phyloP scores from a whole-genome alignment of 129 eudicot genomes.

The Logfia minima region DNA sequence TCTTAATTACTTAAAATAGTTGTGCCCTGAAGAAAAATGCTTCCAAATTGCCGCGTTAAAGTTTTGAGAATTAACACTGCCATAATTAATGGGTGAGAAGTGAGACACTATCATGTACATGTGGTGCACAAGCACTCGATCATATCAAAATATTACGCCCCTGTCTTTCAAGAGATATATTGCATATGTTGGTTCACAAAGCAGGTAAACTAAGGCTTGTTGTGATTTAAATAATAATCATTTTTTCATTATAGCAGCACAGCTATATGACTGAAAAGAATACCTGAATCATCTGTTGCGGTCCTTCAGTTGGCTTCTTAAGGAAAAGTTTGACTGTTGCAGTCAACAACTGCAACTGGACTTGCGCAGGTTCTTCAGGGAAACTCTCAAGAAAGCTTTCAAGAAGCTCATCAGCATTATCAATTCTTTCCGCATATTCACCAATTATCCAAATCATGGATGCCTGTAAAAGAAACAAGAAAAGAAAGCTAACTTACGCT shows the following conservation, averaged over 20 bases:
- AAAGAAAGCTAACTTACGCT: neutral
- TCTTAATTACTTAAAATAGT: neutral
- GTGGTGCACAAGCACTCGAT: too few relatives aligned
- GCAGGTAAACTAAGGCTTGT: neutral
- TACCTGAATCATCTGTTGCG: slow-evolving; percentile 98
- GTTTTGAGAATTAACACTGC: neutral
- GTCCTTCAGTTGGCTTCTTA: slow-evolving; percentile 95
- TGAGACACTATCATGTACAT: neutral
- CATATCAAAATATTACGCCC: neutral
- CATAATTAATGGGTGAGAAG: neutral
- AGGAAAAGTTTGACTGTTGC: slow-evolving; percentile 92
- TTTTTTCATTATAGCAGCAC: slow-evolving; percentile 3
- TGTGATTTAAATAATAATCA: neutral
- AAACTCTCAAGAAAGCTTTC: slow-evolving; percentile 87
- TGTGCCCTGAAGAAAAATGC: neutral
- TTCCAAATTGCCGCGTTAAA: neutral
- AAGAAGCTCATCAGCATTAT: slow-evolving; percentile 93
- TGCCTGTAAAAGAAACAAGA: slow-evolving; percentile 46
- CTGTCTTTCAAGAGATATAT: neutral
- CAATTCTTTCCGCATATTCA: slow-evolving; percentile 96
- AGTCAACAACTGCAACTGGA: slow-evolving; percentile 86
- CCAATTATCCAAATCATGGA: slow-evolving; percentile 98
- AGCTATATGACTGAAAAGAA: slow-evolving; percentile 13
- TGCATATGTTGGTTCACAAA: neutral
- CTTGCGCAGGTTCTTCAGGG: slow-evolving; percentile 97